phyloP scores from a whole-genome alignment of 2,329 filamentous ascomycete species.

The Pestalotiopsis sp. region DNA sequence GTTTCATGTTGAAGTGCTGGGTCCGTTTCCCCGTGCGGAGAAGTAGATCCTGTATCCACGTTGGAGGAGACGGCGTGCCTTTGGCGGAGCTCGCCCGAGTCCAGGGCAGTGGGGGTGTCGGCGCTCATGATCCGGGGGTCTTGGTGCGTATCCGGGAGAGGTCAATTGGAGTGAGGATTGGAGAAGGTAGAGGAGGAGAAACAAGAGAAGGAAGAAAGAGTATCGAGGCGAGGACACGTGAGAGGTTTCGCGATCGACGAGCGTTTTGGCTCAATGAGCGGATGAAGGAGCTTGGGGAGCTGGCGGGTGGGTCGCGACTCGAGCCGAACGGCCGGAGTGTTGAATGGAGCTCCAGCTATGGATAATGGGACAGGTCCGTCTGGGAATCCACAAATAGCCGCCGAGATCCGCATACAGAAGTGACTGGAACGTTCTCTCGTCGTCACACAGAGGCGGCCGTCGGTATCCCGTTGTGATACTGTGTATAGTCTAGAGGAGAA shows the following conservation, averaged over 20 bases:
- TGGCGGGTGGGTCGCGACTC: neutral
- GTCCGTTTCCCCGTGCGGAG: conserved; percentile 20
- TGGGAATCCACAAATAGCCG: conserved; percentile 6
- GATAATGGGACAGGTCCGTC: neutral
- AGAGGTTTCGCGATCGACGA: neutral
- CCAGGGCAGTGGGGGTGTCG: conserved; percentile 18
- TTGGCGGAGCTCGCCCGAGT: conserved; percentile 30
- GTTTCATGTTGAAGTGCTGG: conserved; percentile 16
- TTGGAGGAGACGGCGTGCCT: conserved; percentile 23
- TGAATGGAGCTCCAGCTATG: neutral
- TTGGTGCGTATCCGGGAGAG: neutral
- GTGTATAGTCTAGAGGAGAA: neutral
- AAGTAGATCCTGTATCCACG: conserved; percentile 14
- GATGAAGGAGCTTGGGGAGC: neutral
- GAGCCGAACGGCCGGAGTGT: neutral
- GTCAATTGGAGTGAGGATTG: neutral
- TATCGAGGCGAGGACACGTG: neutral
- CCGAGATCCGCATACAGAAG: conserved; percentile 2
- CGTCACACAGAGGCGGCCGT: conserved; percentile 5
- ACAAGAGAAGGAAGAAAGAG: neutral
- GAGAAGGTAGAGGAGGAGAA: neutral
- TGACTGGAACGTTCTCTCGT: conserved; percentile 1
- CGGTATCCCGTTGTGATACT: neutral
- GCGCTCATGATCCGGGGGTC: conserved; percentile 23
- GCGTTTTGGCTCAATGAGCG: neutral